Percentiles rank a stretch among this genome's conserved stretches.
Evolutionary conservation across 345 rosid genomes (phyloP).

Genomic region (Pugionium dolabratum): DNA sequence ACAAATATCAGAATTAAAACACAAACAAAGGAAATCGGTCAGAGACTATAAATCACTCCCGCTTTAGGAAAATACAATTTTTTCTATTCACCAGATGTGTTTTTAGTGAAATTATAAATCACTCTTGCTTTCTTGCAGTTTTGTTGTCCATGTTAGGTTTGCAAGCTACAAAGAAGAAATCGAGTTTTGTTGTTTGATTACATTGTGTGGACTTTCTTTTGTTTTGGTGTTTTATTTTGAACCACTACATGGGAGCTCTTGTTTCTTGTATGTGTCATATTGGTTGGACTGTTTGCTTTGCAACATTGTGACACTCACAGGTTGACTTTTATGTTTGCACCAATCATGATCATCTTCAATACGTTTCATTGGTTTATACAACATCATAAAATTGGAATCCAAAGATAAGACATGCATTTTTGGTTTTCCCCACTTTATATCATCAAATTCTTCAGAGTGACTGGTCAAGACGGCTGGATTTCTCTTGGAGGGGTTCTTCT

Average conservation of each 20-base stretch:
- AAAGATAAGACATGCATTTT: slow-evolving; percentile 58
- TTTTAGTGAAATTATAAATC: not conserved
- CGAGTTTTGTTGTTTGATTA: slow-evolving; percentile 30
- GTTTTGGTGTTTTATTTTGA: slow-evolving; percentile 20
- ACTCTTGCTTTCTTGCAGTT: slow-evolving; percentile 59
- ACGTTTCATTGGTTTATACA: slow-evolving; percentile 73
- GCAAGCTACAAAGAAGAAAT: slow-evolving; percentile 51
- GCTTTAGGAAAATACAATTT: not conserved
- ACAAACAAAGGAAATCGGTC: too few species aligned
- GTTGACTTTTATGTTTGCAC: slow-evolving; percentile 92
- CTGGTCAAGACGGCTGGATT: slow-evolving; percentile 89
- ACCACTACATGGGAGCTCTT: slow-evolving; percentile 56
- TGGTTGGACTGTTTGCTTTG: slow-evolving; percentile 93
- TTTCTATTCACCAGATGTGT: not conserved
- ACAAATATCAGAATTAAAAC: too few species aligned
- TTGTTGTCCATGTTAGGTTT: slow-evolving; percentile 82
- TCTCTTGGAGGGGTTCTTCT: slow-evolving; percentile 96
- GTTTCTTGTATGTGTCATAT: slow-evolving; percentile 74
- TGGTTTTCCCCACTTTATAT: slow-evolving; percentile 64
- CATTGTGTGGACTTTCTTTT: slow-evolving; percentile 22
- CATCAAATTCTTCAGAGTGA: slow-evolving; percentile 62
- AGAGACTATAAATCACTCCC: too few species aligned
- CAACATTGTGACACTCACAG: slow-evolving; percentile 89
- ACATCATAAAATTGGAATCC: slow-evolving; percentile 75
- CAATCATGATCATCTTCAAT: slow-evolving; percentile 71